Evolutionary conservation across 169 alveolate genomes (phyloP).

Genomic region (Eimeria necatrix): DNA sequence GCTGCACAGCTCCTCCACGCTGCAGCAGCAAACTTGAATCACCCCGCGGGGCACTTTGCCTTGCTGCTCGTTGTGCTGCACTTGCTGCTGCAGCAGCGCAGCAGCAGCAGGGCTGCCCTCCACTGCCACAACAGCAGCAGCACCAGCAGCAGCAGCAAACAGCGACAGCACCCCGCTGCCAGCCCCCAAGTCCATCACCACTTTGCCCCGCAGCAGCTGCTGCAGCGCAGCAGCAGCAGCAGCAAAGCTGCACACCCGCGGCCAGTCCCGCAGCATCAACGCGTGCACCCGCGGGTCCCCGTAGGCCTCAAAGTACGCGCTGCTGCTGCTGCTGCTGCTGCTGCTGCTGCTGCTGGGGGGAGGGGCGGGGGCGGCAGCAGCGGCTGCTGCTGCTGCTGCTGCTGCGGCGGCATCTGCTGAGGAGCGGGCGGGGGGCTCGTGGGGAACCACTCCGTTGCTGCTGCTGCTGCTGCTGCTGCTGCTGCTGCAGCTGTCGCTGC

Average conservation of each 20-base stretch:
- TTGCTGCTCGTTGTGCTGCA: neutral
- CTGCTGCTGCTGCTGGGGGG: too few relatives aligned
- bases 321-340: too few relatives aligned
- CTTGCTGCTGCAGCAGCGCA: conserved; percentile 7
- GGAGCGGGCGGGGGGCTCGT: neutral
- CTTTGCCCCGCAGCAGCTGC: conserved; percentile 83
- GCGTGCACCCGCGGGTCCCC: conserved; percentile 85
- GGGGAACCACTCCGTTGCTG: too few relatives aligned
- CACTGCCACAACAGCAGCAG: neutral
- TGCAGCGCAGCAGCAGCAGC: neutral
- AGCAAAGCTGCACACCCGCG: conserved; percentile 80
- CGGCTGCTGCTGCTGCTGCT: conserved; percentile 20
- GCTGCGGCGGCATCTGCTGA: too few relatives aligned
- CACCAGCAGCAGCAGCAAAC: conserved; percentile 87
- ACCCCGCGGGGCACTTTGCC: neutral
- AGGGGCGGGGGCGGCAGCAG: too few relatives aligned
- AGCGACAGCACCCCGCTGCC: conserved; percentile 92
- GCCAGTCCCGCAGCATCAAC: conserved; percentile 85
- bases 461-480: neutral
- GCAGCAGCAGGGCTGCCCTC: neutral
- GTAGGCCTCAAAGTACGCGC: conserved; percentile 80
- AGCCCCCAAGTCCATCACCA: conserved; percentile 93
- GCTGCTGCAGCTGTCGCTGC: too few relatives aligned
- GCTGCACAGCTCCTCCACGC: neutral
- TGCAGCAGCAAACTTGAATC: neutral